Conservation (phyloP, 306 rosid genomes). For the Dicorynia guianensis region DNA sequence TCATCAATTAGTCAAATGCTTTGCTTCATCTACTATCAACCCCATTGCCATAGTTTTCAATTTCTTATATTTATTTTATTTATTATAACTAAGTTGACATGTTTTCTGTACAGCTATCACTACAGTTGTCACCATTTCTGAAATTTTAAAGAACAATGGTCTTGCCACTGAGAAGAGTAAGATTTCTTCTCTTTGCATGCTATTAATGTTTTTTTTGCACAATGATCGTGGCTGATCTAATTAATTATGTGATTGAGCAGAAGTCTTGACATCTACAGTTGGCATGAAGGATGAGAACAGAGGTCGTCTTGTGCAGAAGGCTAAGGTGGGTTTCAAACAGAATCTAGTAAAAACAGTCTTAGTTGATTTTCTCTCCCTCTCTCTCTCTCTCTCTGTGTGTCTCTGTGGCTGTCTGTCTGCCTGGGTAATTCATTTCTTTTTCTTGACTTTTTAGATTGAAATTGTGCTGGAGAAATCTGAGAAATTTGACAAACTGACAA, state of each 20-base stretch:
- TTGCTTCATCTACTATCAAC: conserved; percentile 11
- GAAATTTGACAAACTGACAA: conserved; percentile 75
- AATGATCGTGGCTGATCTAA: conserved; percentile 31
- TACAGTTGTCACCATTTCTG: conserved; percentile 92
- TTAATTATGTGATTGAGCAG: conserved; percentile 53
- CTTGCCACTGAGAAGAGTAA: conserved; percentile 92
- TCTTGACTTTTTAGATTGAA: conserved; percentile 68
- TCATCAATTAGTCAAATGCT: conserved; percentile 19
- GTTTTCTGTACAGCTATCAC: conserved; percentile 71
- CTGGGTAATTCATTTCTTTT: not conserved
- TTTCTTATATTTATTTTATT: not conserved
- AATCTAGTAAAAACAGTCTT: not conserved
- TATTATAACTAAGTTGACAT: not conserved
- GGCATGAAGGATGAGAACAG: conserved; percentile 92
- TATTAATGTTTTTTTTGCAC: not conserved
- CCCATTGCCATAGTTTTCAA: not conserved
- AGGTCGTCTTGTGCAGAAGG: conserved; percentile 92
- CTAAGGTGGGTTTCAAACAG: conserved; percentile 61
- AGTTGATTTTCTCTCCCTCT: not conserved
- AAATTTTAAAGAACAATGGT: conserved; percentile 94
- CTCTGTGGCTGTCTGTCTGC: not conserved
- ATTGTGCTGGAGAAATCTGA: conserved; percentile 93
- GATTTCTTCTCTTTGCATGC: conserved; percentile 12
- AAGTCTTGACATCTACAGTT: conserved; percentile 85
- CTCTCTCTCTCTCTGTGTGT: too few species aligned